Evolutionary conservation across 2,329 filamentous ascomycete genomes (phyloP), one percentile per base, ranked within the genome.

Genomic region (Neopestalotiopsis clavispora): DNA sequence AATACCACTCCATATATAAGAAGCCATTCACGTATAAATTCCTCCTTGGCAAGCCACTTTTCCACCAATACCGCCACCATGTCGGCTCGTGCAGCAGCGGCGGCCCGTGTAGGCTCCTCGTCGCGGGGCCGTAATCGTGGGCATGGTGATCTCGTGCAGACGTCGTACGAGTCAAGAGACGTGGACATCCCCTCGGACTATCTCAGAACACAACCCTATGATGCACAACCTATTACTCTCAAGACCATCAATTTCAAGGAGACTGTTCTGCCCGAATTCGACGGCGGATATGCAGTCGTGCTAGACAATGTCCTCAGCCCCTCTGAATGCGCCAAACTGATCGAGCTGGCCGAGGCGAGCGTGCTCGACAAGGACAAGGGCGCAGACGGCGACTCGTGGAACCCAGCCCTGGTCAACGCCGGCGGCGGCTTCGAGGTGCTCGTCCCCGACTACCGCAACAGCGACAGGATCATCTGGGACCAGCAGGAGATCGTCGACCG

Each of bases 391-490:
- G 80, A 74, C 69, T 78, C 82, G 1, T 95, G 93, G 93, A 83
- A 85, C 64, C 87, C 89, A 1, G 93, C 93, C 0, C 84, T 93
- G 78, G 84, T 95, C 68, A 92, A 92, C 75, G 78, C 89, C 30
- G 92, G 92, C 4, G 78, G 78, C 4, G 91, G 92, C 3, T 81
- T 77, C 68, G 90, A 95, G 79, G 79, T 83, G 2, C 78, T 90
- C 57, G 80, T 84, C 4, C 82, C 86, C 1, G 85, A 89, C 9
- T 88, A 88, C 63, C 85, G 93, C 17, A 90, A 92, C 70, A 91
- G 91, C 74, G 91, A 91, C n/a, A 86, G 93, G 3, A 93, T 95
- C 71, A 91, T 96, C 72, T 93, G 90, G 87, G 92, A 96, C 75
- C 80, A 86, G 14, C 82, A 85, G 63, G 86, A 87, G 1, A 72